phyloP scores from a whole-genome alignment of 1,139 yeast species.

The Scheffersomyces parashehatae region DNA sequence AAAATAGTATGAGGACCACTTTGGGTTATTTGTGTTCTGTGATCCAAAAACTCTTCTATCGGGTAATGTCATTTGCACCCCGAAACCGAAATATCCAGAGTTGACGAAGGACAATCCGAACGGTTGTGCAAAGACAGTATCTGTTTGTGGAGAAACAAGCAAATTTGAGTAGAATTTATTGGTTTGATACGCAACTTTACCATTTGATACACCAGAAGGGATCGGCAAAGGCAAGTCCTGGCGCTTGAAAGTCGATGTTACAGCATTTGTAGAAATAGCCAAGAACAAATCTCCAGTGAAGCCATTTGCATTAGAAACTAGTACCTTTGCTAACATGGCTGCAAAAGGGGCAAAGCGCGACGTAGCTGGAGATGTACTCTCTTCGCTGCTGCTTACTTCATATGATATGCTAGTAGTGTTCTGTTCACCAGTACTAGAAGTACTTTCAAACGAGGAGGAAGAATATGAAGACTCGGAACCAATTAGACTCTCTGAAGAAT shows the following conservation, averaged over 20 bases:
- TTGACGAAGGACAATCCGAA: constrained; percentile 25
- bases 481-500: neutral
- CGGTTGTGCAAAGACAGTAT: constrained; percentile 12
- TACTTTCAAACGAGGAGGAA: neutral
- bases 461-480: neutral
- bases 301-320: constrained; percentile 1
- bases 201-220: neutral
- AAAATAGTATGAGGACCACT: constrained; percentile 7
- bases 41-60: constrained; percentile 6
- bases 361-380: neutral
- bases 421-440: neutral
- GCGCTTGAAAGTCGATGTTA: constrained; percentile 2
- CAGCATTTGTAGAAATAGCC: constrained; percentile 6
- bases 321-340: neutral
- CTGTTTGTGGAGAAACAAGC: constrained; percentile 3
- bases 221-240: constrained; percentile 5
- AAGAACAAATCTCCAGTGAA: constrained; percentile 7
- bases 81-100: constrained; percentile 8
- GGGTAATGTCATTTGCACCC: constrained; percentile 6
- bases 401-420: neutral
- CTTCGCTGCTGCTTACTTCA: neutral
- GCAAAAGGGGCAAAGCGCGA: neutral
- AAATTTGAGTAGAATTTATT: constrained; percentile 1
- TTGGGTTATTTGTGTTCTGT: constrained; percentile 8
- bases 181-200: neutral